Percentiles rank a stretch among this genome's conserved stretches.
Conservation (phyloP, 176 grass and related monocot species). For the Rhipidocladum racemiflorum region DNA sequence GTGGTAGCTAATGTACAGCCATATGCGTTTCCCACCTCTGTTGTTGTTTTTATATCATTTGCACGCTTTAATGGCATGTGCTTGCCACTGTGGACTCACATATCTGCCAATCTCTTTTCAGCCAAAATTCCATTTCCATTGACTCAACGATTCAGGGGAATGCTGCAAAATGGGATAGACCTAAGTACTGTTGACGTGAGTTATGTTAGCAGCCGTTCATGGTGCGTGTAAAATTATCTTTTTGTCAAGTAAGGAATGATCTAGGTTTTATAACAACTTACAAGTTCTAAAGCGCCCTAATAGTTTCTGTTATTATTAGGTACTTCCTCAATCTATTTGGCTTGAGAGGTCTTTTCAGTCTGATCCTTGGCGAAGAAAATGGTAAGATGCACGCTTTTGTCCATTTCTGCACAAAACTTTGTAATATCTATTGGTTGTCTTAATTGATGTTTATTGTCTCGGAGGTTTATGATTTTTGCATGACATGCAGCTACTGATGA, state of each 20-base stretch:
- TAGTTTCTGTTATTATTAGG: slow-evolving; percentile 50
- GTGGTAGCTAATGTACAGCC: neutral
- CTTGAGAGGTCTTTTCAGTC: slow-evolving; percentile 94
- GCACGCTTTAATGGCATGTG: neutral
- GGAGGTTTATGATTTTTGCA: slow-evolving; percentile 27
- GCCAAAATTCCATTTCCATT: slow-evolving; percentile 95
- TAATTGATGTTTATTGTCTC: neutral
- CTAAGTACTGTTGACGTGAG: slow-evolving; percentile 97
- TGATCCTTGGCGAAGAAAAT: slow-evolving; percentile 98
- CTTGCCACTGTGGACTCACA: neutral
- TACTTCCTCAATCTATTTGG: slow-evolving; percentile 99
- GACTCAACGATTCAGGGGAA: slow-evolving; percentile 90
- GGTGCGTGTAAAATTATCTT: slow-evolving; percentile 42
- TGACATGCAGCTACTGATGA: slow-evolving; percentile 77
- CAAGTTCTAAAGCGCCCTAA: neutral
- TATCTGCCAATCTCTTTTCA: slow-evolving; percentile 37
- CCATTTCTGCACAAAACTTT: neutral
- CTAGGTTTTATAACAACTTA: neutral
- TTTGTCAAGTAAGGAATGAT: neutral
- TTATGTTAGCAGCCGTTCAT: slow-evolving; percentile 99
- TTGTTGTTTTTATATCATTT: neutral
- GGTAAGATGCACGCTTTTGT: slow-evolving; percentile 35
- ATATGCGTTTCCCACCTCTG: neutral
- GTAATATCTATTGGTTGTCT: neutral
- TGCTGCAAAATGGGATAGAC: slow-evolving; percentile 99